These are phyloP conservation scores for Cladophialophora yegresii DNA, from an alignment of 2,329 filamentous ascomycete genomes.

Conservation along the genomic window DNA sequence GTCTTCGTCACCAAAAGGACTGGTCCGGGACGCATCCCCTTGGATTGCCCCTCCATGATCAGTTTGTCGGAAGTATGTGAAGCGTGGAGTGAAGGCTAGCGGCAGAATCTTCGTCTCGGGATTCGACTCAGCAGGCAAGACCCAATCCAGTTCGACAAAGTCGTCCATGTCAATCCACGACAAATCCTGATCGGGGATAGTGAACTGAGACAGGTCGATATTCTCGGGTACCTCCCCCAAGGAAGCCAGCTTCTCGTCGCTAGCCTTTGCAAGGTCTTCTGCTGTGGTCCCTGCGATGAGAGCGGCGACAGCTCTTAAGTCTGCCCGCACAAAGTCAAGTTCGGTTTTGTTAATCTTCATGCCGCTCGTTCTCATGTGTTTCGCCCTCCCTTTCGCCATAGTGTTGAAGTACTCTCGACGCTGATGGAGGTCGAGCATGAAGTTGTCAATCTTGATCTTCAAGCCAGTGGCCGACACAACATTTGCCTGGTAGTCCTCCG, in stretches of 20 bases:
- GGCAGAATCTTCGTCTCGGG: conserved; percentile 93
- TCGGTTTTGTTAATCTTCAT: conserved; percentile 97
- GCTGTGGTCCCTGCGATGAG: conserved; percentile 78
- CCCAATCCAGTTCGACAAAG: conserved; percentile 97
- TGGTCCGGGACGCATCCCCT: conserved; percentile 78
- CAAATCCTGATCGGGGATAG: conserved; percentile 90
- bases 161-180: conserved; percentile 99
- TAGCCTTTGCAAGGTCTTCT: conserved; percentile 69
- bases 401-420: conserved; percentile 88
- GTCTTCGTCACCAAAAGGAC: conserved; percentile 87
- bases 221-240: conserved; percentile 56
- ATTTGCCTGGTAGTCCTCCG: conserved; percentile 76
- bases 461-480: conserved; percentile 90
- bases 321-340: conserved; percentile 85
- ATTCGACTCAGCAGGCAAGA: conserved; percentile 83
- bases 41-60: conserved; percentile 80
- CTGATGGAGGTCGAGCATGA: conserved; percentile 95
- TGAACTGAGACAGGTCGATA: conserved; percentile 78
- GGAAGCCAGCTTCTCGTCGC: conserved; percentile 62
- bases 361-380: conserved; percentile 77
- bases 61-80: conserved; percentile 96
- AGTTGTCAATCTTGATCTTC: conserved; percentile 92
- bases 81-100: conserved; percentile 85
- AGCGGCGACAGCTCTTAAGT: conserved; percentile 90
- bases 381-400: conserved; percentile 72